Evolutionary conservation across 2,329 filamentous ascomycete species (phyloP), one percentile per base, ranked within the genome.

Genomic region (Penicillium sp.): DNA sequence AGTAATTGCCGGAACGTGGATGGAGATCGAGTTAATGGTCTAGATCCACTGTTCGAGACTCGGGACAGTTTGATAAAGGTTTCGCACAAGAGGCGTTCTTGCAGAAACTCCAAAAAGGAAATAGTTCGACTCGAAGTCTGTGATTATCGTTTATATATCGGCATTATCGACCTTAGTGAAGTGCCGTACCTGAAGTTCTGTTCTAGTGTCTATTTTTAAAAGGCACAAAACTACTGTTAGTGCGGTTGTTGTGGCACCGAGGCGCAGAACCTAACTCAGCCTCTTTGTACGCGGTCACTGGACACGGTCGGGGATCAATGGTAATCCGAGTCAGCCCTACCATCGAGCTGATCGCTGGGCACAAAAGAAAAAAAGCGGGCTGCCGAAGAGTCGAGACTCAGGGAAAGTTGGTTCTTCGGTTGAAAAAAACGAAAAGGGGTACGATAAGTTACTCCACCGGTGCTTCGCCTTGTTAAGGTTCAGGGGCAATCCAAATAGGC

Each of bases 291-390:
- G 42, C 35, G 33, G 12, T 23, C 41, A 42, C n/a, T 49, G 41
- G 29, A 42, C 41, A 12, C 35, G 33, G n/a, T 13, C 23, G 13
- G 21, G 17, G 29, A 50, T 42, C 15, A 27, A 19, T 35, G 25
- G 17, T n/a, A 44, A 38, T 13, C 17, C 12, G 35, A 23, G 21
- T 62, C 57, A 64, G 61, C 63, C 57, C 58, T 62, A 61, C 27
- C 21, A 19, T 19, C 25, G 17, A 44, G 55, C 21, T 47, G 51
- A 59, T 59, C 55, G 23, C 49, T 60, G 47, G 57, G 38, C 17
- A 33, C 57, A 45, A 23, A 51, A 21, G 47, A n/a, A 4, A 15
- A 35, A 53, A 62, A 57, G 41, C 41, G 56, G 48, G 47, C 6
- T 10, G 10, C 5, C 10, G 17, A 35, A 48, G 42, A 47, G 27